These are phyloP conservation scores for Lecanosticta acicola DNA, from an alignment of 2,329 filamentous ascomycete species.

Conservation along the genomic window DNA sequence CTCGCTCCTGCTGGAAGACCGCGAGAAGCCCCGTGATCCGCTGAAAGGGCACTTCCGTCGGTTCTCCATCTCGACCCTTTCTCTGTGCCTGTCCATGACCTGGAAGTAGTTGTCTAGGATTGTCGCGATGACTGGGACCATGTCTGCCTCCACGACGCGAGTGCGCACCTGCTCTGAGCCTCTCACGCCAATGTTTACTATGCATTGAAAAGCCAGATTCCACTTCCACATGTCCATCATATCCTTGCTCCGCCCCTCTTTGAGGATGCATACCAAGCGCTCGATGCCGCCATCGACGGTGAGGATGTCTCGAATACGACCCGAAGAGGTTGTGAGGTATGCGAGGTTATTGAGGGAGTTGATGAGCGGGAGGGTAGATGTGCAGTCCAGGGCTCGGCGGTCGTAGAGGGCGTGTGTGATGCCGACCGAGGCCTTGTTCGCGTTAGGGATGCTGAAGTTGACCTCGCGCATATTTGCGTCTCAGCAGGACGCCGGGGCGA, in stretches of 20 bases:
- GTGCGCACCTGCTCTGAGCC: slow-evolving; percentile 92
- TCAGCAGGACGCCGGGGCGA: slow-evolving; percentile 9
- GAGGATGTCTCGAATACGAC: slow-evolving; percentile 92
- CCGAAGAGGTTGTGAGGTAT: slow-evolving; percentile 95
- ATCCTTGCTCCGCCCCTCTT: slow-evolving; percentile 92
- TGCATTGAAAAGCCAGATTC: slow-evolving; percentile 98
- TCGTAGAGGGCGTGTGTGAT: slow-evolving; percentile 99
- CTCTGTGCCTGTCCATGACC: slow-evolving; percentile 84
- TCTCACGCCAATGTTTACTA: slow-evolving; percentile 96
- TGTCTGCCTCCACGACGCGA: slow-evolving; percentile 93
- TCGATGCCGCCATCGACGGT: slow-evolving; percentile 99
- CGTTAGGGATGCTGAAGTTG: slow-evolving; percentile 98
- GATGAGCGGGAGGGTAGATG: slow-evolving; percentile 92
- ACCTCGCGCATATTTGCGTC: slow-evolving; percentile 86
- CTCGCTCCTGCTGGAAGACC: slow-evolving; percentile 33
- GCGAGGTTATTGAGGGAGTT: slow-evolving; percentile 98
- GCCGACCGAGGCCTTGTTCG: slow-evolving; percentile 98
- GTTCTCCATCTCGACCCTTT: slow-evolving; percentile 75
- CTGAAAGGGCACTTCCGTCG: slow-evolving; percentile 49
- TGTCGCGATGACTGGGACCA: slow-evolving; percentile 97
- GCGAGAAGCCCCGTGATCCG: slow-evolving; percentile 34
- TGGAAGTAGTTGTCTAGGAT: slow-evolving; percentile 98
- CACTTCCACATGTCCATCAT: slow-evolving; percentile 99
- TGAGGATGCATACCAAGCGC: slow-evolving; percentile 91
- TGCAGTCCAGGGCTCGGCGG: slow-evolving; percentile 94